These are phyloP conservation scores for Hygrocybe coccinea DNA, from an alignment of 768 basidiomycete species.

Conservation along the genomic window DNA sequence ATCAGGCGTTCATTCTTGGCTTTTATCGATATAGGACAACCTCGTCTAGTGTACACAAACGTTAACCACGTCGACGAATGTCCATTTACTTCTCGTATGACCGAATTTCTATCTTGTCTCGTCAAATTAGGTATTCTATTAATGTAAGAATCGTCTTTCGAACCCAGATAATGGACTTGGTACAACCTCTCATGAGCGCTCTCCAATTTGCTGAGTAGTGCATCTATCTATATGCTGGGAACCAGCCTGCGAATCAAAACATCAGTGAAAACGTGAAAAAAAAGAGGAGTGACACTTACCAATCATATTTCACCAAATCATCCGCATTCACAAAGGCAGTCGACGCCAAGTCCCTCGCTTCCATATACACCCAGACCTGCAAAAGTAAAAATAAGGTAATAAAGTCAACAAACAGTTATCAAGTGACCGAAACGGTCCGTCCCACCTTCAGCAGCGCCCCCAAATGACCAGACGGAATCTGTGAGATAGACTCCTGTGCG, in stretches of 20 bases:
- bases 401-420: conserved; percentile 9
- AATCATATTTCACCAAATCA: conserved; percentile 80
- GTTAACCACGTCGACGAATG: too few relatives aligned
- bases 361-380: conserved; percentile 89
- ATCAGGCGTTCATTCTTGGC: too few relatives aligned
- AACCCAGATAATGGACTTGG: too few relatives aligned
- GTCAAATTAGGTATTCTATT: too few relatives aligned
- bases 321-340: conserved; percentile 77
- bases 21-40: too few relatives aligned
- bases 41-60: too few relatives aligned
- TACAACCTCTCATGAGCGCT: too few relatives aligned
- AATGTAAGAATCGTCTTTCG: too few relatives aligned
- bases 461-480: conserved; percentile 64
- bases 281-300: conserved; percentile 44
- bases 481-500: conserved; percentile 51
- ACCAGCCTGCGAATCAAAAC: conserved; percentile 39
- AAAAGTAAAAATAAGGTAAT: neutral
- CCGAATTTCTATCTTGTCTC: too few relatives aligned
- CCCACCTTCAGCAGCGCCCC: conserved; percentile 85
- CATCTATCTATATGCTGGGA: conserved; percentile 38
- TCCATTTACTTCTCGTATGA: too few relatives aligned
- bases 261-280: conserved; percentile 8
- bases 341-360: conserved; percentile 83
- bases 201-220: neutral
- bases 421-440: neutral